A percentile compares a stretch with the other conserved stretches of the same genome.
Conservation (phyloP, 108 stramenopile species). For the Cyclotella choctawhatcheeana region DNA sequence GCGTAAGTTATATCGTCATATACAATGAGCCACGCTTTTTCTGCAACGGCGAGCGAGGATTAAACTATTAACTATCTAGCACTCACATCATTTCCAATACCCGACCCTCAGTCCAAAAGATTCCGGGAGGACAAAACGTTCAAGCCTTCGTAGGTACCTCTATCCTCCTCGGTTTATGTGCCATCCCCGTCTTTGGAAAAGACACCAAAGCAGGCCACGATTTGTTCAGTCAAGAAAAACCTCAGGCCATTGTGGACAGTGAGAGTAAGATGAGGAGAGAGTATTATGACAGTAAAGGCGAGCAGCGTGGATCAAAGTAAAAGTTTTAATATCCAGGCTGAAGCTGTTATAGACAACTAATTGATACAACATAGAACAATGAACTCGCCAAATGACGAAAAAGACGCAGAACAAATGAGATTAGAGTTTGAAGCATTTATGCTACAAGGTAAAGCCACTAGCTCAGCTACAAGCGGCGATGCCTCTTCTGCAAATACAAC, state of each 20-base stretch:
- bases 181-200: slow-evolving; percentile 71
- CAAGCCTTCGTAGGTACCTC: slow-evolving; percentile 67
- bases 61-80: too few species aligned
- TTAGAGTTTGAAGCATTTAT: slow-evolving; percentile 56
- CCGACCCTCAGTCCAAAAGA: slow-evolving; percentile 42
- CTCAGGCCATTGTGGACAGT: slow-evolving; percentile 66
- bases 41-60: neutral
- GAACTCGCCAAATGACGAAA: slow-evolving; percentile 4
- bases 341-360: neutral
- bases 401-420: slow-evolving; percentile 46
- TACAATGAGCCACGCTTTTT: neutral
- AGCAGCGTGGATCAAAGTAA: slow-evolving; percentile 7
- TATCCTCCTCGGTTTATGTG: slow-evolving; percentile 61
- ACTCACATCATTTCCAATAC: too few species aligned
- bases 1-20: slow-evolving; percentile 9
- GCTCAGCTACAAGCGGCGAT: neutral
- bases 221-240: slow-evolving; percentile 78
- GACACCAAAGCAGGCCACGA: slow-evolving; percentile 78
- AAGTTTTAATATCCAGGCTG: neutral
- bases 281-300: slow-evolving; percentile 39
- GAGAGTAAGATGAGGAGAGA: slow-evolving; percentile 59
- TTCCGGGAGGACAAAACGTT: slow-evolving; percentile 51
- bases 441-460: slow-evolving; percentile 29
- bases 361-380: neutral
- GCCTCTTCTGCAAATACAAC: slow-evolving; percentile 13